Evolutionary conservation across 2,329 filamentous ascomycete species (phyloP).

Genomic region (Nemania bipapillata): DNA sequence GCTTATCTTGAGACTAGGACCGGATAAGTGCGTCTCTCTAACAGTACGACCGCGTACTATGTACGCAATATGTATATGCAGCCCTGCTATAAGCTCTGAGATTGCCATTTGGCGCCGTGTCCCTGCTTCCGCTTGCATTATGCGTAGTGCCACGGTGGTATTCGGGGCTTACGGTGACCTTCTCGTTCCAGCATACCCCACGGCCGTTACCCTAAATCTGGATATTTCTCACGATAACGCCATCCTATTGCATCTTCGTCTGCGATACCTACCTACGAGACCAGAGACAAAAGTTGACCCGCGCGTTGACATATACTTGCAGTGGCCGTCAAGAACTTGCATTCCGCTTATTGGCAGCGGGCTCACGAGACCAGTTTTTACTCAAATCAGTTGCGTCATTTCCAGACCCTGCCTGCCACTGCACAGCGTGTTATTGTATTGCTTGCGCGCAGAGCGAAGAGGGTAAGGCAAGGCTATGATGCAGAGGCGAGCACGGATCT

Average conservation of each 20-base stretch:
- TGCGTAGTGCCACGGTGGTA: conserved; percentile 26
- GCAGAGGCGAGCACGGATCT: conserved; percentile 21
- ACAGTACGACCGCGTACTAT: conserved; percentile 20
- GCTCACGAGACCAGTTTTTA: conserved; percentile 15
- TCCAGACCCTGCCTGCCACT: conserved; percentile 2
- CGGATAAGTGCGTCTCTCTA: neutral
- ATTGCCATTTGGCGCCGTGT: conserved; percentile 15
- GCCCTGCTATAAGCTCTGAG: conserved; percentile 28
- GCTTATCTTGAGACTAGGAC: conserved; percentile 13
- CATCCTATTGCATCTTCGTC: neutral
- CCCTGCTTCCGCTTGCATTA: conserved; percentile 29
- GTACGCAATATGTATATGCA: conserved; percentile 32
- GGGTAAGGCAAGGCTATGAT: conserved; percentile 15
- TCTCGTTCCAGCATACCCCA: conserved; percentile 29
- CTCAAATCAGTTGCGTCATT: conserved; percentile 32
- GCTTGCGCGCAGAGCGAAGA: conserved; percentile 29
- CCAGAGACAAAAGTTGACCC: conserved; percentile 2
- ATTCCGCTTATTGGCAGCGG: conserved; percentile 1
- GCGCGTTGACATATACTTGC: conserved; percentile 27
- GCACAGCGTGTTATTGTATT: conserved; percentile 6
- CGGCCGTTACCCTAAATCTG: neutral
- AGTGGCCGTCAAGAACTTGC: neutral
- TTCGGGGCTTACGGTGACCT: conserved; percentile 26
- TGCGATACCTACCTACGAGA: no score
- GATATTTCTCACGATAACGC: conserved; percentile 20